These are phyloP conservation scores for Senna tora DNA, from an alignment of 306 rosid species.

Conservation along the genomic window DNA sequence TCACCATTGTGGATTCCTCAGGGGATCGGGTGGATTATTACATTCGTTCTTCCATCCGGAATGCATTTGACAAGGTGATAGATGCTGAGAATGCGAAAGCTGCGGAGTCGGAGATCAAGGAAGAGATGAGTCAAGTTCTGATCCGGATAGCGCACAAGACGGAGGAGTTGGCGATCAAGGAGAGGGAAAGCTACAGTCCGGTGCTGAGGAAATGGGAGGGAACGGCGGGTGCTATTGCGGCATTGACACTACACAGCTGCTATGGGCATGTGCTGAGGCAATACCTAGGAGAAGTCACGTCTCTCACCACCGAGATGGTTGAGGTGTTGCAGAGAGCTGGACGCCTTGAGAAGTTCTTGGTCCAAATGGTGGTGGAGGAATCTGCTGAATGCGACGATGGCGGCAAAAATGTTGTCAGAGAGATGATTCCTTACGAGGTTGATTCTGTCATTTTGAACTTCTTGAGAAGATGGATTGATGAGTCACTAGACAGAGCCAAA, in stretches of 20 bases:
- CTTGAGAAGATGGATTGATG: conserved; percentile 70
- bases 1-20: conserved; percentile 62
- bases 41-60: conserved; percentile 65
- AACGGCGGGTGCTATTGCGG: conserved; percentile 70
- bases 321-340: conserved; percentile 75
- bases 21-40: conserved; percentile 69
- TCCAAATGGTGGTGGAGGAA: conserved; percentile 90
- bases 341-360: conserved; percentile 74
- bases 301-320: conserved; percentile 59
- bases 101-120: conserved; percentile 42
- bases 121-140: conserved; percentile 53
- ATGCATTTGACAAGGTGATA: conserved; percentile 68
- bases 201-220: conserved; percentile 71
- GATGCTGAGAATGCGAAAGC: conserved; percentile 50
- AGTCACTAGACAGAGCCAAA: conserved; percentile 54
- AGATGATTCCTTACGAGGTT: conserved; percentile 91
- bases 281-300: conserved; percentile 59
- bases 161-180: conserved; percentile 73
- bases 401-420: conserved; percentile 63
- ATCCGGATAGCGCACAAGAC: conserved; percentile 80
- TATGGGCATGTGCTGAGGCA: conserved; percentile 75
- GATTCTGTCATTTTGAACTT: conserved; percentile 73
- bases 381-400: conserved; percentile 72
- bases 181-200: conserved; percentile 77
- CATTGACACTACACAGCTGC: conserved; percentile 75